phyloP scores from a whole-genome alignment of 106 monocot species.

The Apostasia shenzhenica region DNA sequence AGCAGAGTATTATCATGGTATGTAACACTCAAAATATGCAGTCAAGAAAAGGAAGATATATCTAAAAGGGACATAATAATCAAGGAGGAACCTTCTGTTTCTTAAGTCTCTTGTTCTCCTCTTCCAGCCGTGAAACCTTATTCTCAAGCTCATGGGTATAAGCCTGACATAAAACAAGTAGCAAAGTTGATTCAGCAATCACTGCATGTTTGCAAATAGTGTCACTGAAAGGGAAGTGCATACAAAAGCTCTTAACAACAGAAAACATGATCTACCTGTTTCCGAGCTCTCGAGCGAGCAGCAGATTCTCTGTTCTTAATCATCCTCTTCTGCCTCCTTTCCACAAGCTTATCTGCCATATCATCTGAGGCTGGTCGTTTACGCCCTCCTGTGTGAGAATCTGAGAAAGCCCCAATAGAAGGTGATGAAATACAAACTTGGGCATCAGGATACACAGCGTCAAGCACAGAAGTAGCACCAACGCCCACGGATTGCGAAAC shows the following conservation, averaged over 20 bases:
- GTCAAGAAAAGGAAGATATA: too few relatives aligned
- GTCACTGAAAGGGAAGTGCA: background rate
- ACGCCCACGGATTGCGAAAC: slow-evolving; percentile 13
- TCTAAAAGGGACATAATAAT: background rate
- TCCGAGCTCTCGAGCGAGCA: slow-evolving; percentile 93
- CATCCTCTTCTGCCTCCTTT: slow-evolving; percentile 95
- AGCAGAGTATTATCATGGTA: too few relatives aligned
- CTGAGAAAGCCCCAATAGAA: slow-evolving; percentile 28
- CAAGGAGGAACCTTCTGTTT: slow-evolving; percentile 52
- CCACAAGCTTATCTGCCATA: slow-evolving; percentile 48
- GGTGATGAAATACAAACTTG: slow-evolving; percentile 29
- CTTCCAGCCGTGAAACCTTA: slow-evolving; percentile 82
- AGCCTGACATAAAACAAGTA: slow-evolving; percentile 37
- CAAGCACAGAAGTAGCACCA: slow-evolving; percentile 19
- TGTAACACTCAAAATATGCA: too few relatives aligned
- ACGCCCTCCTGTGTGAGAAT: slow-evolving; percentile 38
- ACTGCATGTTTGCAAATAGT: background rate
- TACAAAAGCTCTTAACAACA: background rate
- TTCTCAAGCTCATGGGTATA: slow-evolving; percentile 93
- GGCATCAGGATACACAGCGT: slow-evolving; percentile 31
- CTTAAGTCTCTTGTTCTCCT: slow-evolving; percentile 83
- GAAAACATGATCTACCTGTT: slow-evolving; percentile 46
- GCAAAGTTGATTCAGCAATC: background rate
- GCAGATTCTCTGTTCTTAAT: slow-evolving; percentile 96
- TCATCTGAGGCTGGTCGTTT: slow-evolving; percentile 40